Evolutionary conservation across 73 alveolate species (phyloP).

Genomic region (Durusdinium trenchii): DNA sequence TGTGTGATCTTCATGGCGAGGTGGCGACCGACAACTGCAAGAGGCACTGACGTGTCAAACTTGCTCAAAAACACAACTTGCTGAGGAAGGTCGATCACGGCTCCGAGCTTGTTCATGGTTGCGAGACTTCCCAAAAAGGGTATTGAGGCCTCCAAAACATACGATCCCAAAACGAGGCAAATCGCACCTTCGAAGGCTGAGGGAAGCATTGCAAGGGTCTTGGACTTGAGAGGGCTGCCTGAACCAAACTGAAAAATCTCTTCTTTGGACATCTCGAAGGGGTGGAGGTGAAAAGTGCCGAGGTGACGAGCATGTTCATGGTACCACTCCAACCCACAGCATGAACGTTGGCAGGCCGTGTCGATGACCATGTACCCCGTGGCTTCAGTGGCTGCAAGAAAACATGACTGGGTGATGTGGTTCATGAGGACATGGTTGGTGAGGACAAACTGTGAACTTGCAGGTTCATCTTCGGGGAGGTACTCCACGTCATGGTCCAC

Average conservation of each 20-base stretch:
- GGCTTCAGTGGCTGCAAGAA: not conserved
- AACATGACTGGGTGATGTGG: not conserved
- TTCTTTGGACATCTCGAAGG: not conserved
- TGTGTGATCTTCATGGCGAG: not conserved
- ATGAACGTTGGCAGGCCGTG: conserved; percentile 8
- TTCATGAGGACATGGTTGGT: not conserved
- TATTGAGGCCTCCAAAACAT: not conserved
- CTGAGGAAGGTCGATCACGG: not conserved
- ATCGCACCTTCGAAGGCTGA: not conserved
- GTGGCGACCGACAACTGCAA: not conserved
- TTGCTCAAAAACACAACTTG: not conserved
- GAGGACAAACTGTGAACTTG: not conserved
- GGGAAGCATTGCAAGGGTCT: not conserved
- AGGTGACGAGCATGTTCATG: not conserved
- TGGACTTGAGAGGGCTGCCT: not conserved
- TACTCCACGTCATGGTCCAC: not conserved
- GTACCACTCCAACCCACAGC: not conserved
- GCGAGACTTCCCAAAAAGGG: not conserved
- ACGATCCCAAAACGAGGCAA: not conserved
- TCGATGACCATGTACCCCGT: not conserved
- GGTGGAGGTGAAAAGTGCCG: not conserved
- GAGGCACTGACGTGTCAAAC: not conserved
- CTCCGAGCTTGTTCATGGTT: not conserved
- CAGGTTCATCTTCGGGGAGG: not conserved
- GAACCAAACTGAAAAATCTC: not conserved